A percentile compares a stretch with the other conserved stretches of the same genome.
These are phyloP conservation scores for Magnusiomyces sp. DNA, from an alignment of 1,139 yeast genomes.

Conservation along the genomic window DNA sequence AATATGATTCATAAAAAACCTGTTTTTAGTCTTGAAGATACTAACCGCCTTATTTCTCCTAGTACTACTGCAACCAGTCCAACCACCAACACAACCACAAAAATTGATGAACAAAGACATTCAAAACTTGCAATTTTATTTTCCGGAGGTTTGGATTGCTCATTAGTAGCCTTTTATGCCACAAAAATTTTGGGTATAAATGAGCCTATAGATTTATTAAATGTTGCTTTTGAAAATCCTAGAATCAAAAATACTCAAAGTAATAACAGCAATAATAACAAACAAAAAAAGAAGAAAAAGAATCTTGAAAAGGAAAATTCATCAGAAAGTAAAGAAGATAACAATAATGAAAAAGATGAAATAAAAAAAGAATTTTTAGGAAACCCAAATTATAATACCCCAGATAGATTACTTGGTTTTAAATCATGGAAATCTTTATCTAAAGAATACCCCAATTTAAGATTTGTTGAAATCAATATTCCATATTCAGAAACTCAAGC, in stretches of 20 bases:
- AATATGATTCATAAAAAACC: constrained; percentile 6
- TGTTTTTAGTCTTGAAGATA: not conserved
- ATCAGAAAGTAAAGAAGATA: not conserved
- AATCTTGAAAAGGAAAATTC: too few species aligned
- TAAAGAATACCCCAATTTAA: constrained; percentile 23
- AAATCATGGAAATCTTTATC: constrained; percentile 49
- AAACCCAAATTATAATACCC: constrained; percentile 51
- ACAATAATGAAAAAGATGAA: not conserved
- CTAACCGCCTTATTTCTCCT: not conserved
- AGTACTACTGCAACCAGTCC: too few species aligned
- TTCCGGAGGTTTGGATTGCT: constrained; percentile 94
- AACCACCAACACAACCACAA: too few species aligned
- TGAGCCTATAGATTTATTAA: constrained; percentile 60
- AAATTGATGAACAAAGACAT: too few species aligned
- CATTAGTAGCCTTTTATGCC: constrained; percentile 50
- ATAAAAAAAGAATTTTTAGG: too few species aligned
- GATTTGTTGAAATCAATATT: constrained; percentile 62
- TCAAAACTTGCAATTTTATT: constrained; percentile 62
- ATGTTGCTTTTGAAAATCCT: constrained; percentile 92
- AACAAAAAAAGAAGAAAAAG: constrained; percentile 21
- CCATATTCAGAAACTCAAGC: constrained; percentile 54
- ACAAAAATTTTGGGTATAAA: constrained; percentile 31
- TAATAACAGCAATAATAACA: too few species aligned
- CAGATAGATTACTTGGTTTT: constrained; percentile 70
- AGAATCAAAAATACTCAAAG: constrained; percentile 61